Base-by-base conservation (phyloP, 164 flowering plant genomes). In the Platanus orientalis region DNA sequence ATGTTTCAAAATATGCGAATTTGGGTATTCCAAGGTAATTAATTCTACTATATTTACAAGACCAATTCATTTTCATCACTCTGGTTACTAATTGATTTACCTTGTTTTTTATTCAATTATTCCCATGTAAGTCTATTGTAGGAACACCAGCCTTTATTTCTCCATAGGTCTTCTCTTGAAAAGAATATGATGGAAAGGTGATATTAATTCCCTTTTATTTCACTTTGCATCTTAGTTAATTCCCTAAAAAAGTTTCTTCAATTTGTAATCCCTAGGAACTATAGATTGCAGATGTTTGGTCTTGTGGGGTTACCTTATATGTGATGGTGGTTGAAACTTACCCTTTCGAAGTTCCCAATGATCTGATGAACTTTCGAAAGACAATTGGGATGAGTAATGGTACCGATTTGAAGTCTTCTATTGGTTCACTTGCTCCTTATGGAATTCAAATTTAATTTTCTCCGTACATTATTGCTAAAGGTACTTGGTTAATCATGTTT, bases 81-180 rank as follows among this genome's bases (percentile, higher is more conserved):
- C 21, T 32, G 7, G n/a, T 54, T 54, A 30, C 32, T 69, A 7
- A 59, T 17, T 49, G 9, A 65, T 23, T 14, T 27, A n/a, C 32
- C 39, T 66, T 24, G n/a, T 49, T 54, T 69, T 74, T 55, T 53
- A 89, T 91, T 89, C 93, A 14, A 66, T 84, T 19, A 87, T 80
- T 89, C 96, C 11, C 93, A 89, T 69, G 93, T 93, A 89, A 89
- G 66, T 87, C 96, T 34, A 83, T 88, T 0, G 93, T 89, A 1
- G 96, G 96, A 65, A 89, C 93, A 55, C 96, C 96, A 6, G 91
- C 93, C 52, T 89, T 87, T 61, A 89, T 89, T 45, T 93, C 96
- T 23, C 96, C 96, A 7, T 91, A 89, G 73, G 89, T 89, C 57
- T 71, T 89, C 7, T 79, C 84, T 21, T 81, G 74, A 52, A 83